These are phyloP conservation scores for Suhomyces sp. DNA, from an alignment of 805 yeast species.

Conservation along the genomic window DNA sequence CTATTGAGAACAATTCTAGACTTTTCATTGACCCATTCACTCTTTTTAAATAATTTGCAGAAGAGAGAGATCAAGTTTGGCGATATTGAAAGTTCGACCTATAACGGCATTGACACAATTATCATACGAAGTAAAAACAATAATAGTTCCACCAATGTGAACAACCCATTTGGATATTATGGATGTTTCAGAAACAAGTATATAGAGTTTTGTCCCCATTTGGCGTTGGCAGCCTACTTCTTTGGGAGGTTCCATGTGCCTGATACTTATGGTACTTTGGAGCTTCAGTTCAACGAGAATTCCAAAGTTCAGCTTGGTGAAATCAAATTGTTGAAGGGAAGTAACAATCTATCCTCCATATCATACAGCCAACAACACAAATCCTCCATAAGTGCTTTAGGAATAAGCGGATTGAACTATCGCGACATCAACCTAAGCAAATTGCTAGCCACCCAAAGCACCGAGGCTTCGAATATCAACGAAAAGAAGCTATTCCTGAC, in stretches of 20 bases:
- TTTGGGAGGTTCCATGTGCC: constrained; percentile 28
- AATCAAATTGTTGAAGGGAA: constrained; percentile 23
- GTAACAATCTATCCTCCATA: constrained; percentile 20
- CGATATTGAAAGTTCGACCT: constrained; percentile 11
- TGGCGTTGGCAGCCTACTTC: constrained; percentile 25
- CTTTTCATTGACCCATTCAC: constrained; percentile 20
- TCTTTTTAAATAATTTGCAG: constrained; percentile 19
- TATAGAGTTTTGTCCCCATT: constrained; percentile 27
- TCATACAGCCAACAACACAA: constrained; percentile 28
- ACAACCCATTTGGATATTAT: constrained; percentile 8
- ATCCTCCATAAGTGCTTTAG: constrained; percentile 19
- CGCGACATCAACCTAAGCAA: constrained; percentile 18
- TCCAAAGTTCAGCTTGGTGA: constrained; percentile 11
- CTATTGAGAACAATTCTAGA: constrained; percentile 24
- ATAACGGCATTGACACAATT: constrained; percentile 1
- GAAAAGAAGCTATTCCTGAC: constrained; percentile 11
- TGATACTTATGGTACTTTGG: constrained; percentile 21
- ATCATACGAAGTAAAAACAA: constrained; percentile 4
- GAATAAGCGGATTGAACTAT: constrained; percentile 15
- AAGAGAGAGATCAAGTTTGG: constrained; percentile 23
- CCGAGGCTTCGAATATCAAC: neutral
- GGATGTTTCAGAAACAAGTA: constrained; percentile 22
- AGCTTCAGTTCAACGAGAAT: constrained; percentile 9
- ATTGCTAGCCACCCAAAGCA: constrained; percentile 16
- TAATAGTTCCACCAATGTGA: neutral